A percentile compares a stretch with the other conserved stretches of the same genome.
Evolutionary conservation across 805 yeast species (phyloP).

Genomic region (Barnettozyma sp.): DNA sequence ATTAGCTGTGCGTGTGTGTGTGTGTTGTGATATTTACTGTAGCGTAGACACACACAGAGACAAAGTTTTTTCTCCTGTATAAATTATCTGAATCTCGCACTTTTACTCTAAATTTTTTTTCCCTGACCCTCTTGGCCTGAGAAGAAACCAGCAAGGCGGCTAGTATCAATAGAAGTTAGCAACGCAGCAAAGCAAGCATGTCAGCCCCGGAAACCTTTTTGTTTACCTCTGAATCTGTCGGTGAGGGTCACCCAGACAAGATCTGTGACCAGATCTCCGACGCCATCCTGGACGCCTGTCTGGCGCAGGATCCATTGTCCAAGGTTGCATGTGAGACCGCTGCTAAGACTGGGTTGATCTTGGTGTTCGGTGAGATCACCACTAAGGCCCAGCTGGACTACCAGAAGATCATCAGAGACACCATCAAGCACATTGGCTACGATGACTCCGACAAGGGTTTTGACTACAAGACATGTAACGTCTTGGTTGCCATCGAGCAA

Average conservation of each 20-base stretch:
- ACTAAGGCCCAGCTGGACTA: slow-evolving; percentile 92
- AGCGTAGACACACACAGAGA: slow-evolving; percentile 1
- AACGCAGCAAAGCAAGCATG: slow-evolving; percentile 33
- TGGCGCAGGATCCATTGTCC: slow-evolving; percentile 90
- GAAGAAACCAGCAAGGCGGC: too few relatives aligned
- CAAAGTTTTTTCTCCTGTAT: too few relatives aligned
- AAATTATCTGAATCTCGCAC: slow-evolving; percentile 2
- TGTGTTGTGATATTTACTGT: too few relatives aligned
- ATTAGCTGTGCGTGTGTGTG: too few relatives aligned
- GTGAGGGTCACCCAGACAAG: slow-evolving; percentile 94
- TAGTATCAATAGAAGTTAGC: too few relatives aligned
- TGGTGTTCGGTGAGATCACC: slow-evolving; percentile 99
- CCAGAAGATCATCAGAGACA: slow-evolving; percentile 97
- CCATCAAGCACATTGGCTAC: slow-evolving; percentile 97
- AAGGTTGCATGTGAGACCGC: slow-evolving; percentile 99
- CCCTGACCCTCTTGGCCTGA: too few relatives aligned
- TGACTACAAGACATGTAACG: slow-evolving; percentile 99
- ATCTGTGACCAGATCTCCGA: slow-evolving; percentile 98
- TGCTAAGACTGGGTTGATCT: slow-evolving; percentile 97
- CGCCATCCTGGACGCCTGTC: slow-evolving; percentile 96
- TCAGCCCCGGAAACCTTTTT: slow-evolving; percentile 40
- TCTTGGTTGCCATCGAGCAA: slow-evolving; percentile 97
- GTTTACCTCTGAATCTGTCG: slow-evolving; percentile 84
- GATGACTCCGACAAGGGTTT: slow-evolving; percentile 94
- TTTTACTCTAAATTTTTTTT: too few relatives aligned